A percentile compares a stretch with the other conserved stretches of the same genome.
These are phyloP conservation scores for Ustilaginoidea virens DNA, from an alignment of 2,329 filamentous ascomycete genomes.

Conservation along the genomic window DNA sequence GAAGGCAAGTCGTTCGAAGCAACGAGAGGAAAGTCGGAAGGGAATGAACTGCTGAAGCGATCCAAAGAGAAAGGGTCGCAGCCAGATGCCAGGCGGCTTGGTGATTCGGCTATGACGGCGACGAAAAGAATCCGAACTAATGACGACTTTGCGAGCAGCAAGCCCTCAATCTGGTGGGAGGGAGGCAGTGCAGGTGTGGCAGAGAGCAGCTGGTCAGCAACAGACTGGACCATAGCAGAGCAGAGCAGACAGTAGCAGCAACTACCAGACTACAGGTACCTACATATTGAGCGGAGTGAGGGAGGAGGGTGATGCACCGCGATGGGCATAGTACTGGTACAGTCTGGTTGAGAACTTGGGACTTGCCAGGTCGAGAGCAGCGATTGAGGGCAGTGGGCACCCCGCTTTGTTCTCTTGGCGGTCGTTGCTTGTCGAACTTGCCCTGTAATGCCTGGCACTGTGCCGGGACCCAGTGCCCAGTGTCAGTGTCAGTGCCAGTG, in stretches of 20 bases:
- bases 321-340: too few relatives aligned
- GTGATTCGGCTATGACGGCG: constrained; percentile 3
- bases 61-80: constrained; percentile 5
- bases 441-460: too few relatives aligned
- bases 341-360: too few relatives aligned
- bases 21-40: not conserved
- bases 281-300: not conserved
- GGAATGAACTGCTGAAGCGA: constrained; percentile 4
- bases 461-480: too few relatives aligned
- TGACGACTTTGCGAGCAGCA: constrained; percentile 4
- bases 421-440: too few relatives aligned
- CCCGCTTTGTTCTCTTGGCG: too few relatives aligned
- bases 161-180: constrained; percentile 1
- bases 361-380: too few relatives aligned
- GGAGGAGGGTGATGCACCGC: too few relatives aligned
- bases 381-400: too few relatives aligned
- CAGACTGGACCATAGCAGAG: too few relatives aligned
- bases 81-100: not conserved
- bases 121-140: constrained; percentile 2
- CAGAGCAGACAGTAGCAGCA: too few relatives aligned
- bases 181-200: constrained; percentile 5
- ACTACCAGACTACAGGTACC: not conserved
- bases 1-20: constrained; percentile 1
- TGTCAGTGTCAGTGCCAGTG: too few relatives aligned
- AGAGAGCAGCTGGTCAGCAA: not conserved